Evolutionary conservation across 257 asterid species (phyloP).

Genomic region (Salvia miltiorrhiza): DNA sequence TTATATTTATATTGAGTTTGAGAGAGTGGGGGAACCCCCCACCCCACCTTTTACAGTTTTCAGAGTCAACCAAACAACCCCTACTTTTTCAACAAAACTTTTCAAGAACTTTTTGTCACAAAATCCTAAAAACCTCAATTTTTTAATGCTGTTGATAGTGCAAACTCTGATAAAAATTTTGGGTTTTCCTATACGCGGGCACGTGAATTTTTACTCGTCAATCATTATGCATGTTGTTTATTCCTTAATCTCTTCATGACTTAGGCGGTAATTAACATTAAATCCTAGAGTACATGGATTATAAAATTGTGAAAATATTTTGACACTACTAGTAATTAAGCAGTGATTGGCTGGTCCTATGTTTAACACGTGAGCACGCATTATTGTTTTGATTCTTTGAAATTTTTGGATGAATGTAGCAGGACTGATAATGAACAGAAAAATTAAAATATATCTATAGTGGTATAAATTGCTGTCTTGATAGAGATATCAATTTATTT

Average conservation of each 20-base stretch:
- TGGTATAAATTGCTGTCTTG: constrained; percentile 18
- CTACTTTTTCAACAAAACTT: not conserved
- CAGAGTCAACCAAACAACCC: constrained; percentile 21
- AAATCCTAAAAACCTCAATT: constrained; percentile 26
- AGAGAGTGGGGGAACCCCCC: not conserved
- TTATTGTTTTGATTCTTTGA: not conserved
- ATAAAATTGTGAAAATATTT: not conserved
- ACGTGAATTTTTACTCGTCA: constrained; percentile 31
- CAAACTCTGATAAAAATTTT: constrained; percentile 43
- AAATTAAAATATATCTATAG: not conserved
- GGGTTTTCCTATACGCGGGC: constrained; percentile 35
- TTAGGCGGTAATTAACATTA: not conserved
- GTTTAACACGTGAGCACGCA: constrained; percentile 21
- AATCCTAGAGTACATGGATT: not conserved
- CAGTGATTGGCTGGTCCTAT: constrained; percentile 26
- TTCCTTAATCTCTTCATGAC: not conserved
- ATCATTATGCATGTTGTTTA: constrained; percentile 14
- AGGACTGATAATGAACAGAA: not conserved
- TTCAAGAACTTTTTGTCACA: constrained; percentile 22
- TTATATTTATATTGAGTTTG: not conserved
- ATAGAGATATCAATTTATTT: constrained; percentile 19
- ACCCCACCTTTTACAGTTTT: not conserved
- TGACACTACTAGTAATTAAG: not conserved
- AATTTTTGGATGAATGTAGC: constrained; percentile 16
- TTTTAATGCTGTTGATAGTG: constrained; percentile 14